A percentile compares a stretch with the other conserved stretches of the same genome.
Conservation (phyloP, 495 filamentous ascomycete genomes). For the Xylaria grammica region DNA sequence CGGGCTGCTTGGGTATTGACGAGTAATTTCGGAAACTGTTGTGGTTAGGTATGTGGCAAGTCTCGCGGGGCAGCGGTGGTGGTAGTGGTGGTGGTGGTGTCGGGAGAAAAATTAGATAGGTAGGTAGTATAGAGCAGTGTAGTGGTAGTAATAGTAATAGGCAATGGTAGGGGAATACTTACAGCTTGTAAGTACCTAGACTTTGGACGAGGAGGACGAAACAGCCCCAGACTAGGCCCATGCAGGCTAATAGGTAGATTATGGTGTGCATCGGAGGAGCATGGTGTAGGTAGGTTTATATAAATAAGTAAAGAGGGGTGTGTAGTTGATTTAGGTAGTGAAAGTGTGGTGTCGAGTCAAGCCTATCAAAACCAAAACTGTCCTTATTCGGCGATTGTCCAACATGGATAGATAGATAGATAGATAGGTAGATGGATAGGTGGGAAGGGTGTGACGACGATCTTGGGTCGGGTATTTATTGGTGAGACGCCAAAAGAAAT, state of each 20-base stretch:
- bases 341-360: no score
- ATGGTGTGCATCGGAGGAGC: conserved; percentile 41
- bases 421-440: no score
- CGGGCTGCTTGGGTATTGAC: conserved; percentile 44
- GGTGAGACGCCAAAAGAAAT: no score
- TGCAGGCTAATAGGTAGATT: conserved; percentile 48
- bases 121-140: conserved; percentile 10
- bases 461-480: no score
- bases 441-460: no score
- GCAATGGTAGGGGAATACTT: conserved; percentile 25
- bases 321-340: neutral
- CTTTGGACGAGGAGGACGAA: conserved; percentile 53
- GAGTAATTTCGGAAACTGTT: conserved; percentile 58
- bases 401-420: no score
- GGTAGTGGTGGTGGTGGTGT: no score
- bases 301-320: neutral
- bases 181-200: conserved; percentile 60
- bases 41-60: conserved; percentile 19
- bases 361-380: no score
- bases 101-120: no score
- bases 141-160: neutral
- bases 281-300: conserved; percentile 21
- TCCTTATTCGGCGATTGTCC: no score
- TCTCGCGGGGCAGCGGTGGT: no score
- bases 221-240: conserved; percentile 55